Evolutionary conservation across 1,284 basidiomycete species (phyloP).

Genomic region (Ustilago bromivora): DNA sequence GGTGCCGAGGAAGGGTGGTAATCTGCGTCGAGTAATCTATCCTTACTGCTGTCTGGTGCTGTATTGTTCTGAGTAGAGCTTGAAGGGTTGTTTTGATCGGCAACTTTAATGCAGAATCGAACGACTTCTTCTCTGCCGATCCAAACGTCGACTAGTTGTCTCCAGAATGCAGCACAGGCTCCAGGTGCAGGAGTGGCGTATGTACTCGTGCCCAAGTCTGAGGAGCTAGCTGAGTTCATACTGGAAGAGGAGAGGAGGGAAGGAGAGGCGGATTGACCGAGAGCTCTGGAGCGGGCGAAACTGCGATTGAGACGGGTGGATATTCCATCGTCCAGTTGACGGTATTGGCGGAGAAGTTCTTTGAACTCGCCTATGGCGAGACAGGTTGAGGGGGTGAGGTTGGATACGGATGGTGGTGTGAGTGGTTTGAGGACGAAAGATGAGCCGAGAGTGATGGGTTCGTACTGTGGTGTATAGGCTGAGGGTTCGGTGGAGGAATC

Average conservation of each 20-base stretch:
- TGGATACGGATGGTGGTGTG: conserved; percentile 41
- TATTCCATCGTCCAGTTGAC: conserved; percentile 62
- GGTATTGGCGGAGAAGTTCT: conserved; percentile 62
- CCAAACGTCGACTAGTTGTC: conserved; percentile 59
- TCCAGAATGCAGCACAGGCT: conserved; percentile 59
- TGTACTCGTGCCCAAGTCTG: conserved; percentile 59
- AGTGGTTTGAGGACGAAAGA: conserved; percentile 35
- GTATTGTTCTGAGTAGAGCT: neutral
- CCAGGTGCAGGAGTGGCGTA: conserved; percentile 44
- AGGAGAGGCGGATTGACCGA: conserved; percentile 53
- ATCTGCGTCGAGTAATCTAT: conserved; percentile 51
- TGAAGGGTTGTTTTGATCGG: conserved; percentile 17
- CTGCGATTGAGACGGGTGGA: conserved; percentile 62
- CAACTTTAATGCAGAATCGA: conserved; percentile 56
- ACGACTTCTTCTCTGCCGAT: conserved; percentile 61
- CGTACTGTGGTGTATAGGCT: conserved; percentile 22
- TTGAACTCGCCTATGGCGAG: conserved; percentile 59
- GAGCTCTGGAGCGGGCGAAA: conserved; percentile 55
- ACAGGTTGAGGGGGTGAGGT: conserved; percentile 53
- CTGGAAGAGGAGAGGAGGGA: conserved; percentile 46
- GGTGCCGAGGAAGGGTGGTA: conserved; percentile 11
- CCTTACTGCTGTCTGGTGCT: neutral
- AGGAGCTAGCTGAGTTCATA: conserved; percentile 30
- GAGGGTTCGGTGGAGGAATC: conserved; percentile 7
- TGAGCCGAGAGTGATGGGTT: conserved; percentile 38